Percentiles rank a stretch among this genome's conserved stretches.
phyloP scores from a whole-genome alignment of 1,284 basidiomycete species.

The Vanrija sp. region DNA sequence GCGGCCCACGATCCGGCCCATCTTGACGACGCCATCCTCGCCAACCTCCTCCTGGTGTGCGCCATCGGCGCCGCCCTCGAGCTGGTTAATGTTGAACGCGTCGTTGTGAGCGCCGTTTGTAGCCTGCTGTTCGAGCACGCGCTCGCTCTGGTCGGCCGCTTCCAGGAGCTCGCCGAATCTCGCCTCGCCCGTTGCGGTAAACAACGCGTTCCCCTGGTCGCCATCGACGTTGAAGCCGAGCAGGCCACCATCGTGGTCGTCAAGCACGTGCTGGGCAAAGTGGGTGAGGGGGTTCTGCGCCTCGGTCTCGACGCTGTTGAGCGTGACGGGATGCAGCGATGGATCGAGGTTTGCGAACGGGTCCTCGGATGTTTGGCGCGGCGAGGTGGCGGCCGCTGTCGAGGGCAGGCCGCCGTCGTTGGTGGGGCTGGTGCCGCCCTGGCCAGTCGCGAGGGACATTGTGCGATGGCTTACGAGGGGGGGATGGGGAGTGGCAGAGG shows the following conservation, averaged over 20 bases:
- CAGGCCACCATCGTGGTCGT: conserved; percentile 8
- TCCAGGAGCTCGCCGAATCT: conserved; percentile 19
- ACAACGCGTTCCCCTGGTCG: conserved; percentile 10
- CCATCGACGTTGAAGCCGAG: conserved; percentile 11
- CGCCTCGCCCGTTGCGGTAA: conserved; percentile 14
- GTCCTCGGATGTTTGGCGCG: conserved; percentile 3
- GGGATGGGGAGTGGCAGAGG: background rate
- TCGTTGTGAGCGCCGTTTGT: background rate
- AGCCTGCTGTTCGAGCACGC: background rate
- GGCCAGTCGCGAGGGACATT: background rate
- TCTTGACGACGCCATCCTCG: background rate
- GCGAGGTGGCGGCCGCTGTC: background rate
- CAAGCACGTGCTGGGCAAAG: conserved; percentile 28
- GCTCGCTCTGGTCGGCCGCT: conserved; percentile 10
- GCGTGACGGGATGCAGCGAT: conserved; percentile 15
- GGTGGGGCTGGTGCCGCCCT: background rate
- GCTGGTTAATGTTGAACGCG: too few relatives aligned
- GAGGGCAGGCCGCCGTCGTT: background rate
- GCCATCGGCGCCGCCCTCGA: background rate
- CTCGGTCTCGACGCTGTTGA: conserved; percentile 12
- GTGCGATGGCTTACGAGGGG: background rate
- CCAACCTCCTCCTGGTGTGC: background rate
- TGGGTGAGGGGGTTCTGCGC: conserved; percentile 18
- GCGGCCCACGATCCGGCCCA: conserved; percentile 1
- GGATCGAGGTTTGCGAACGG: conserved; percentile 23